Percentiles rank a stretch among this genome's conserved stretches.
phyloP scores from a whole-genome alignment of 78 protist genomes.

The Dictyostelium capitatum region DNA sequence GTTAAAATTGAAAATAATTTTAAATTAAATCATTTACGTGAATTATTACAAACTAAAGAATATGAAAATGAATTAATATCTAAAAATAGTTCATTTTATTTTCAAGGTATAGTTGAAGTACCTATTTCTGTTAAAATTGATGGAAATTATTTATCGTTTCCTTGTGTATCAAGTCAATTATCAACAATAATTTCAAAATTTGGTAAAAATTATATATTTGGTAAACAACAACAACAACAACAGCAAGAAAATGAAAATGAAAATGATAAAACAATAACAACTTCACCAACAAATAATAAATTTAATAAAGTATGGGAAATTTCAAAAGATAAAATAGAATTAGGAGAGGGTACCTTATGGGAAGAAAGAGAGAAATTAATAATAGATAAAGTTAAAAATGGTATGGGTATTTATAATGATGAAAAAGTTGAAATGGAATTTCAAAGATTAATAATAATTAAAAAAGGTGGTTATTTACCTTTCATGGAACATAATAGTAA shows the following conservation, averaged over 20 bases:
- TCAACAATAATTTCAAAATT: neutral
- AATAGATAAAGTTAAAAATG: neutral
- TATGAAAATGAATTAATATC: neutral
- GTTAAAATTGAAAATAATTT: conserved; percentile 7
- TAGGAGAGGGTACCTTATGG: neutral
- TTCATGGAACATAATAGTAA: neutral
- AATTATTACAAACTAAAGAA: neutral
- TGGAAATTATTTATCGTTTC: neutral
- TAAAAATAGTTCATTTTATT: neutral
- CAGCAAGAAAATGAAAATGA: no score
- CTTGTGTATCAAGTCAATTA: neutral
- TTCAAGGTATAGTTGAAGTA: neutral
- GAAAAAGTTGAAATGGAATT: neutral
- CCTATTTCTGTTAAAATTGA: neutral
- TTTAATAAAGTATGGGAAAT: neutral
- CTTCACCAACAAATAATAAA: neutral
- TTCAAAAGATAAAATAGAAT: neutral
- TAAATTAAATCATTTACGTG: neutral
- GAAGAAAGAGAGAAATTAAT: neutral
- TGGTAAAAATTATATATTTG: neutral
- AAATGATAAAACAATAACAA: neutral
- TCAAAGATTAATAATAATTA: neutral
- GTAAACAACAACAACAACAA: neutral
- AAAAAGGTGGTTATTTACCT: neutral
- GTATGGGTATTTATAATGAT: conserved; percentile 15